Evolutionary conservation across 768 basidiomycete genomes (phyloP), one percentile per base, ranked within the genome.

Genomic region (Auriscalpium microsporum): DNA sequence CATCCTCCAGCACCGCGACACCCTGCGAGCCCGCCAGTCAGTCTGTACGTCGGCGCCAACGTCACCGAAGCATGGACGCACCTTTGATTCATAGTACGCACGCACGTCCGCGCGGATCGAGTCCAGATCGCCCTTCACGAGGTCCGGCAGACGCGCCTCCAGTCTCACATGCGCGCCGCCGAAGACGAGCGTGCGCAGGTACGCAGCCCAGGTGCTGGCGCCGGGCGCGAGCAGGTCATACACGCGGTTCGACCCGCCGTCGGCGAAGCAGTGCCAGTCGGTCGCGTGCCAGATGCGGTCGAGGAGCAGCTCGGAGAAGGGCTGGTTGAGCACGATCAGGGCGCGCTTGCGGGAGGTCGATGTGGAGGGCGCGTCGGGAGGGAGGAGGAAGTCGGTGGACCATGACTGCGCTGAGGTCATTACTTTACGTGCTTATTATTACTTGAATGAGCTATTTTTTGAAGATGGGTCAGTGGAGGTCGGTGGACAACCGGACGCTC

Each of bases 71-170:
- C 28, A 14, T 14, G 11, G 13, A 63, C 78, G 42, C 59, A 88
- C 91, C 60, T 77, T 73, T 0, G 71, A 66, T 10, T 71, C 67
- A 65, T 96, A 98, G 65, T 80, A 92, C 28, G 66, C 65, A 45
- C 74, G 74, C 7, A 95, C 94, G 46, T 94, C 89, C 2, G 74
- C 67, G 10, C 90, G 76, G 44, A 96, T 65, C 9, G 94, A 97
- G 67, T 98, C 96, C 33, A 98, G 69, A 68, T 99, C 96, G 28
- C 95, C 96, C 68, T 90, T 94, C 64, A 99, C 87, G 19, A 95
- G 68, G 66, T 94, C 79, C 0, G 96, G 96, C 6, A 85, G 65
- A 42, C 40, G 40, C 40, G 13, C 14, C 28, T 28, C 28, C 28
- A 28, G 28, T 4, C 5, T 28, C 28, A 4, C 28, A 4, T 28